Conservation (phyloP, 495 filamentous ascomycete species). For the Penicillium daleae region DNA sequence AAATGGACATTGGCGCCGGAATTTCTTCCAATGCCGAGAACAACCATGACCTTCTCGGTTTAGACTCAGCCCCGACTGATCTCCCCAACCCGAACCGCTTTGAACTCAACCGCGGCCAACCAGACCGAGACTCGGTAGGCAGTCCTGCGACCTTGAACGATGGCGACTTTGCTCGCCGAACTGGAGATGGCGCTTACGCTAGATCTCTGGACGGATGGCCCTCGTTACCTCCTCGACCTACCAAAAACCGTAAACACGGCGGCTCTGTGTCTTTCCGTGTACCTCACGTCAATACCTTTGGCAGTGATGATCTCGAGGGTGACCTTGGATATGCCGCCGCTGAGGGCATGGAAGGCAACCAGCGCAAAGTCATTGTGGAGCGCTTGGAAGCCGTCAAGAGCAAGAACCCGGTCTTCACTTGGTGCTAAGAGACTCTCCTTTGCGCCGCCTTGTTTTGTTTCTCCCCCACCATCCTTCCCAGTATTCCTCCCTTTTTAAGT, state of each 20-base stretch:
- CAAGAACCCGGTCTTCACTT: constrained; percentile 94
- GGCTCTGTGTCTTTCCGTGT: constrained; percentile 44
- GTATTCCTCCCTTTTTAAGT: constrained; percentile 17
- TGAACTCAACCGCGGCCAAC: constrained; percentile 67
- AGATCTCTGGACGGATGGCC: constrained; percentile 48
- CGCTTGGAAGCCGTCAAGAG: constrained; percentile 92
- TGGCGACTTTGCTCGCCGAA: constrained; percentile 36
- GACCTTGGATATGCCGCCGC: constrained; percentile 94
- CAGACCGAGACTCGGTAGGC: constrained; percentile 45
- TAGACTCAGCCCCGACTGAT: constrained; percentile 64
- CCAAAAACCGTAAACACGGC: constrained; percentile 45
- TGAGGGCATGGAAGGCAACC: constrained; percentile 86
- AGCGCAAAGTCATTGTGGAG: constrained; percentile 94
- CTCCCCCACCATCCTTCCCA: constrained; percentile 6
- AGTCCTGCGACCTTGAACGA: constrained; percentile 43
- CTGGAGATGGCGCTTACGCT: constrained; percentile 31
- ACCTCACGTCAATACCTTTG: constrained; percentile 46
- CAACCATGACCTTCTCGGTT: constrained; percentile 73
- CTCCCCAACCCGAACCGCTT: constrained; percentile 85
- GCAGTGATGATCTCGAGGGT: constrained; percentile 81
- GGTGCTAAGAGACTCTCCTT: constrained; percentile 66
- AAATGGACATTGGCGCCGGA: constrained; percentile 88
- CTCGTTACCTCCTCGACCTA: constrained; percentile 38
- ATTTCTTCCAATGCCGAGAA: constrained; percentile 54
- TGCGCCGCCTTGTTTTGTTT: not conserved